Evolutionary conservation across 768 basidiomycete genomes (phyloP), one percentile per base, ranked within the genome.

Genomic region (Amanita inopinata): DNA sequence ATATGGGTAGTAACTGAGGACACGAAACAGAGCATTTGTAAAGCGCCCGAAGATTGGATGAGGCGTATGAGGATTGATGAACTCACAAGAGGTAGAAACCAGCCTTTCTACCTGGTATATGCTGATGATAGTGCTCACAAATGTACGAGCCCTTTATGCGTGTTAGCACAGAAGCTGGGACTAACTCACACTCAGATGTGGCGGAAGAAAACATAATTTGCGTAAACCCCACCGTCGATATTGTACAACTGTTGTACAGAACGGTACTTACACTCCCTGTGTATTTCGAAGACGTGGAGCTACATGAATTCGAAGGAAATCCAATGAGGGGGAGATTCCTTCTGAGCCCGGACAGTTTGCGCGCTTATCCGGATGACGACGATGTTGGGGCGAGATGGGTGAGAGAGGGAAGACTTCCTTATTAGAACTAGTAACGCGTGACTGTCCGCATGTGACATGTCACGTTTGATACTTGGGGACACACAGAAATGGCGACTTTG

Each of bases 101-200:
- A 77, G 43, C 72, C 75, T 1, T 76, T 75, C 47, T 77, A 77
- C 48, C 54, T 58, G 22, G 52, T 63, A 25, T 46, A 67, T 31
- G 51, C 60, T 14, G 51, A 56, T 23, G 63, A 56, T 34, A 66
- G 65, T 9, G 54, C 63, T 1, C 44, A 53, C 30, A 53, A 61
- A 51, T 71, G 70, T 72, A 51, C 48, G 66, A 50, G 20, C 12
- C 8, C 35, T 20, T 37, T 9, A 24, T 15, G n/a, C n/a, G n/a
- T n/a, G n/a, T 1, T 33, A 24, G 27, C 17, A n/a, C 10, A 17
- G 5, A 9, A n/a, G 22, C 15, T 17, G 28, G 30, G 14, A 46
- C 28, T 6, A 25, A 14, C 37, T 24, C 36, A 9, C 18, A n/a
- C 9, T 10, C 17, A 64, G 62, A 62, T 47, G 58, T 66, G 17